Conservation (phyloP, 441 rosid species). For the Brassica balearica region DNA sequence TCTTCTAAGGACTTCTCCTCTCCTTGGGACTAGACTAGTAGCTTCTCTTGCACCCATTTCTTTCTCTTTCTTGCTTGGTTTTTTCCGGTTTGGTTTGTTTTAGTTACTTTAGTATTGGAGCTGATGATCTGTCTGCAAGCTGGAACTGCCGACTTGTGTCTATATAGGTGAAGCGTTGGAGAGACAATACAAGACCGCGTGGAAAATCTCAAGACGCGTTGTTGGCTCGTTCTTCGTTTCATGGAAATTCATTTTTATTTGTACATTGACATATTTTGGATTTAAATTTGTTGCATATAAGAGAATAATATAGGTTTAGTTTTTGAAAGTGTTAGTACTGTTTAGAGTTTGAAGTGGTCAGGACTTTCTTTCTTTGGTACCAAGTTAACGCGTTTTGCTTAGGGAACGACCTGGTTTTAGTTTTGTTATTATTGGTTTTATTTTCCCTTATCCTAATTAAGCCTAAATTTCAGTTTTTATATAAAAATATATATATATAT, state of each 20-base stretch:
- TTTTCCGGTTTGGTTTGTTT: conserved; percentile 28
- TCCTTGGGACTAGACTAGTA: conserved; percentile 54
- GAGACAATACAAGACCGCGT: conserved; percentile 37
- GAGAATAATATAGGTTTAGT: conserved; percentile 18
- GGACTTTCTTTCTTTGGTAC: conserved; percentile 30
- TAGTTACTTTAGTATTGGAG: conserved; percentile 11
- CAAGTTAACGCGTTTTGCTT: conserved; percentile 41
- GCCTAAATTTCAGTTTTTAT: neutral
- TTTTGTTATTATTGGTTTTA: neutral
- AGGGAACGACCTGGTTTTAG: conserved; percentile 7
- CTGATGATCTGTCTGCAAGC: conserved; percentile 36
- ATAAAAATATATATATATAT: no score
- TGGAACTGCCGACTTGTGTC: conserved; percentile 42
- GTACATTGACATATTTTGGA: neutral
- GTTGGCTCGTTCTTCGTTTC: conserved; percentile 34
- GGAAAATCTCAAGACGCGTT: conserved; percentile 36
- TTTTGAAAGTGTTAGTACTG: conserved; percentile 23
- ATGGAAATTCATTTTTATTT: conserved; percentile 5
- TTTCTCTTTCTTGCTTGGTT: conserved; percentile 17
- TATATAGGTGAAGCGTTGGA: conserved; percentile 40
- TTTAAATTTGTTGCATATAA: conserved; percentile 21
- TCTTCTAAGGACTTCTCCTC: conserved; percentile 58
- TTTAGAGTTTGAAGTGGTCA: conserved; percentile 41
- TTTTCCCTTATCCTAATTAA: conserved; percentile 1
- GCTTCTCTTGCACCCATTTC: conserved; percentile 41